These are phyloP conservation scores for Solanum chaucha DNA, from an alignment of 257 asterid genomes.

Conservation along the genomic window DNA sequence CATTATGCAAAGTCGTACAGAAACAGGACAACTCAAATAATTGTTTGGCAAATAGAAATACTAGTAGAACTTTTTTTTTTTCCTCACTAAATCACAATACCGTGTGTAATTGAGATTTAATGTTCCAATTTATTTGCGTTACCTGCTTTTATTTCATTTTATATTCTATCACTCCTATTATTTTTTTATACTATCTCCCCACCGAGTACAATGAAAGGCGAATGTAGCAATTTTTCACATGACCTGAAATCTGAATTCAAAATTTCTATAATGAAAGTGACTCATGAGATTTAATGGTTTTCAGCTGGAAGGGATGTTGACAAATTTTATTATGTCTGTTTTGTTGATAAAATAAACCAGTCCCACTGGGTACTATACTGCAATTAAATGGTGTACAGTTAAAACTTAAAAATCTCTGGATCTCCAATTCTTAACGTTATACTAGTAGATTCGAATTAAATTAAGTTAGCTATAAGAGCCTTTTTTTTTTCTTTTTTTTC, in stretches of 20 bases:
- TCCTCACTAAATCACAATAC: not conserved
- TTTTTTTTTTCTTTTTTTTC: too few species aligned
- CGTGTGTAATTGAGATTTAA: not conserved
- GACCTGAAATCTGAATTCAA: not conserved
- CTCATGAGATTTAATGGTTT: not conserved
- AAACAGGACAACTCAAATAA: not conserved
- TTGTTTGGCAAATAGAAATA: not conserved
- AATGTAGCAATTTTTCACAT: not conserved
- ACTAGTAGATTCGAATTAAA: not conserved
- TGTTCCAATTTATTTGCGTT: not conserved
- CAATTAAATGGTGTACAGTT: not conserved
- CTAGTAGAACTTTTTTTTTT: not conserved
- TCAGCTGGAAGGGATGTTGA: not conserved
- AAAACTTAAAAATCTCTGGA: not conserved
- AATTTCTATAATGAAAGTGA: not conserved
- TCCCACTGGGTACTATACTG: not conserved
- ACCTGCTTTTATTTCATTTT: not conserved
- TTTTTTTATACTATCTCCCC: not conserved
- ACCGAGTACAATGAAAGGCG: not conserved
- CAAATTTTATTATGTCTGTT: not conserved
- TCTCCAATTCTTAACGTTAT: not conserved
- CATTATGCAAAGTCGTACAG: not conserved
- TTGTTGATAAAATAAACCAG: not conserved
- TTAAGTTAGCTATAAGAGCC: not conserved
- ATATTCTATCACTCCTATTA: too few species aligned